These are phyloP conservation scores for Thalassiosira livingstoniorum DNA, from an alignment of 352 stramenopile genomes.

Conservation along the genomic window DNA sequence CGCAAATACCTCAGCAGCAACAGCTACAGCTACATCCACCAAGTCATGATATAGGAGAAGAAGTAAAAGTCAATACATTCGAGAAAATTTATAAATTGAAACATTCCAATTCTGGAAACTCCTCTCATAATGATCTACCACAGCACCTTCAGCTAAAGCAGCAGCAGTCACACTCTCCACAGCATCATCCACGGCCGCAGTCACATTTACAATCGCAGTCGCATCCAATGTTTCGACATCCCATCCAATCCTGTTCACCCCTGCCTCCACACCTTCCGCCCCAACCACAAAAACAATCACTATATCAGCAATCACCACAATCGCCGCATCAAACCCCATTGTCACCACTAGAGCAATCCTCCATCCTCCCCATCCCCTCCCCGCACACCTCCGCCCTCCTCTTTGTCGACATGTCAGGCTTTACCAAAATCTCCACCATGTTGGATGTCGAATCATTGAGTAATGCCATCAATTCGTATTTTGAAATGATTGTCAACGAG, in stretches of 20 bases:
- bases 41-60: no score
- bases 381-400: conserved; percentile 62
- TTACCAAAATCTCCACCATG: conserved; percentile 73
- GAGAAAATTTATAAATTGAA: no score
- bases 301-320: background rate
- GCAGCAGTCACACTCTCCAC: no score
- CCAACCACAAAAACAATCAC: no score
- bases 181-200: background rate
- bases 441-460: conserved; percentile 72
- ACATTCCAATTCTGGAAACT: no score
- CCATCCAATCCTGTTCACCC: background rate
- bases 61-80: no score
- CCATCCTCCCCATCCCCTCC: conserved; percentile 44
- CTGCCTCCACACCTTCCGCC: background rate
- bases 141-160: no score
- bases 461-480: conserved; percentile 81
- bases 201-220: background rate
- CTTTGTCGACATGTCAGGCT: conserved; percentile 80
- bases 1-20: no score
- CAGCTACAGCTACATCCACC: no score
- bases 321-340: background rate
- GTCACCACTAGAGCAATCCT: conserved; percentile 1
- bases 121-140: no score
- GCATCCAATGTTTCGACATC: background rate
- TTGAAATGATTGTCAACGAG: conserved; percentile 79